Base-by-base conservation (phyloP, 139 green algal genomes). In the Prasinococcaceae sp. region DNA sequence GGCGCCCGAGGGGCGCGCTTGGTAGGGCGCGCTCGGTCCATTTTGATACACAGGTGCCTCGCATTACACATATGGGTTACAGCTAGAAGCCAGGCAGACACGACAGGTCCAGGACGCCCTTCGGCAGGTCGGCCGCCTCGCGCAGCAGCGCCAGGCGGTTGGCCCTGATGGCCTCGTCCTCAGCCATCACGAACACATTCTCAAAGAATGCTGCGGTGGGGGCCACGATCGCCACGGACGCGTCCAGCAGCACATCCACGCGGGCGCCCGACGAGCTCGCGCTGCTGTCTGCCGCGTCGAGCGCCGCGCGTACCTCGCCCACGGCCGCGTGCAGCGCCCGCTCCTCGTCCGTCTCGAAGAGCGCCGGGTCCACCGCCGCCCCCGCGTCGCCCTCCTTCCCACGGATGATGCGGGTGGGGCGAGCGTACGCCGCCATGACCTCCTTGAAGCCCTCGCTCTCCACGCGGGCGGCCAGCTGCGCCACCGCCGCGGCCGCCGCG, bases 71-170 rank as follows among this genome's bases (percentile, higher is more conserved):
- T n/a, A n/a, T n/a, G n/a, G n/a, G n/a, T n/a, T n/a, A n/a, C n/a
- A n/a, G n/a, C n/a, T 51, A 98, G 45, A 96, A 97, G 17, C 90
- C 88, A 14, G 90, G 90, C 42, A 98, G 71, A 62, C 88, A 58
- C 10, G 65, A 65, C 10, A 98, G 71, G 55, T 95, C 81, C 6
- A 92, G 43, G 42, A 95, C 73, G 19, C 90, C 90, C 2, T 59
- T 35, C 1, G 84, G 65, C 46, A 98, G 53, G 0, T 46, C 53
- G 1, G 88, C 82, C 35, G 96, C 49, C 45, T 87, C 70, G 0
- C 70, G 50, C 41, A 96, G 61, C 54, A 96, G 39, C 23, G 84
- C 83, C 44, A 97, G 64, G 27, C 90, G 77, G 68, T 92, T 96
- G 6, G 55, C 48, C 0, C 79, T 66, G 33, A 94, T 30, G 2